Base-by-base conservation (phyloP, 202 grass and related monocot genomes). In the Panicum virgatum region DNA sequence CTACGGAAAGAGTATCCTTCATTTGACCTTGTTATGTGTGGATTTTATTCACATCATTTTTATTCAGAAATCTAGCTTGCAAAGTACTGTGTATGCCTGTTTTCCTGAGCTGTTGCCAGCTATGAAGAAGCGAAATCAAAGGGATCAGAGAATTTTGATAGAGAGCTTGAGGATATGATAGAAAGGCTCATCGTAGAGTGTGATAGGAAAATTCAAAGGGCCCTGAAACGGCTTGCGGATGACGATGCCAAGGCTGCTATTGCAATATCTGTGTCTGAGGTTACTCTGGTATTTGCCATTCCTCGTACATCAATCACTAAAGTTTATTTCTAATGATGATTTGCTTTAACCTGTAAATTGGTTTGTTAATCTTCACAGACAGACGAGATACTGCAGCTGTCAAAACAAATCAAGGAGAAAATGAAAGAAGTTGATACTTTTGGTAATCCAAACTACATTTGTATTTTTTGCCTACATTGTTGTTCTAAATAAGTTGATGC, bases 131-230 rank as follows among this genome's bases (percentile, higher is more conserved):
- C 86, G 1, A 98, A 90, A 81, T 56, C 74, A 10, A 93, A 90
- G 59, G 90, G 96, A 66, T 34, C 74, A 38, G 78, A 90, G 53
- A 98, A 89, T 88, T 98, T 85, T 26, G 89, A 98, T 20, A 90
- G 89, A 80, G 93, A 98, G 40, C 89, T 98, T 0, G 89, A 98
- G 84, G 96, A 96, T 38, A 69, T 85, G 86, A 98, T 98, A 80
- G 92, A 98, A 19, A 84, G 89, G 80, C 82, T 96, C 60, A 98
- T 98, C 48, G 96, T 98, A 39, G 96, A 98, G 70, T 98, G 96
- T 0, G 92, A 98, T 81, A 86, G 96, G 54, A 98, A 98, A 79
- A 98, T 98, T 50, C 96, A 98, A 89, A 93, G 96, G 87, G 96
- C 92, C n/a, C 85, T 98, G 58, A 96, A 98, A 36, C 90, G 96